A percentile compares a stretch with the other conserved stretches of the same genome.
Evolutionary conservation across 2,329 filamentous ascomycete species (phyloP).

Genomic region (Pezicula carpinea): DNA sequence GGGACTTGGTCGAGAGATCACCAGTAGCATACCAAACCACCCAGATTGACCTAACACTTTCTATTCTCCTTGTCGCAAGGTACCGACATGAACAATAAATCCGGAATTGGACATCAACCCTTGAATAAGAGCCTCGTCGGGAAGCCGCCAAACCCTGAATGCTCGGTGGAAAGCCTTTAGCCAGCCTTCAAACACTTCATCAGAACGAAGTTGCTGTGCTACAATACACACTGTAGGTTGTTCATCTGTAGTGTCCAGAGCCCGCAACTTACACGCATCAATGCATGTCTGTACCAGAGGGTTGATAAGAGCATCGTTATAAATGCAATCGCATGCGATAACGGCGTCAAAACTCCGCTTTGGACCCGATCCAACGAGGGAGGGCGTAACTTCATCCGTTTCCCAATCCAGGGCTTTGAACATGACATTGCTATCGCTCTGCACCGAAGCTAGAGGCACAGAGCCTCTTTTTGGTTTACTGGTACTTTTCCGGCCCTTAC

Average conservation of each 20-base stretch:
- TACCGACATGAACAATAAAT: slow-evolving; percentile 77
- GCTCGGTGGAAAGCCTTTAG: slow-evolving; percentile 57
- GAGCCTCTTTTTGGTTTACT: slow-evolving; percentile 17
- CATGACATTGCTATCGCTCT: slow-evolving; percentile 36
- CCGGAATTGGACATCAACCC: slow-evolving; percentile 61
- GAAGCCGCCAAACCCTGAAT: slow-evolving; percentile 76
- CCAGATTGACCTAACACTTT: no score
- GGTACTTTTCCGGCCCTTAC: slow-evolving; percentile 17
- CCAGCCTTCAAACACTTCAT: slow-evolving; percentile 83
- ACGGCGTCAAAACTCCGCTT: slow-evolving; percentile 62
- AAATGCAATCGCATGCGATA: slow-evolving; percentile 89
- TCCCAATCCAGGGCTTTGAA: slow-evolving; percentile 82
- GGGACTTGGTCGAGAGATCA: no score
- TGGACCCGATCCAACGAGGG: slow-evolving; percentile 21
- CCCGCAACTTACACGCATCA: slow-evolving; percentile 63
- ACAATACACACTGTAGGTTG: slow-evolving; percentile 69
- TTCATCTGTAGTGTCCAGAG: slow-evolving; percentile 7
- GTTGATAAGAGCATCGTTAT: slow-evolving; percentile 80
- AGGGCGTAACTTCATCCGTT: slow-evolving; percentile 46
- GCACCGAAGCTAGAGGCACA: background rate
- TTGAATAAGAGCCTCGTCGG: slow-evolving; percentile 53
- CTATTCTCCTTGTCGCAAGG: slow-evolving; percentile 42
- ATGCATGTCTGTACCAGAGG: slow-evolving; percentile 80
- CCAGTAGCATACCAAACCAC: no score
- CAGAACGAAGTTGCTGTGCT: slow-evolving; percentile 82